Percentiles rank a stretch among this genome's conserved stretches.
Evolutionary conservation across 2,329 filamentous ascomycete species (phyloP).

Genomic region (Diaporthe batatas): DNA sequence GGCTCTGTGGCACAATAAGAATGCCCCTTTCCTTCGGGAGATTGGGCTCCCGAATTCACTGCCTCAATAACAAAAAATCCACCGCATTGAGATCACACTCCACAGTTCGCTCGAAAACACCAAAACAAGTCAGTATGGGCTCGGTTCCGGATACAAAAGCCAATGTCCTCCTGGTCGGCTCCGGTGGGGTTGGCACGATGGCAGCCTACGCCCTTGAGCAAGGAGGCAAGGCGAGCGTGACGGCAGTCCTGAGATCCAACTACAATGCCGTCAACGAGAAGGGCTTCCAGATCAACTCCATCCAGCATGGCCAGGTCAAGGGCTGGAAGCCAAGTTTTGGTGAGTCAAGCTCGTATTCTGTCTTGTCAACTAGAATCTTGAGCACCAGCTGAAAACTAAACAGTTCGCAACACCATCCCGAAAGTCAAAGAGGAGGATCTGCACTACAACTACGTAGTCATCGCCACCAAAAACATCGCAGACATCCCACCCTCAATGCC

Average conservation of each 20-base stretch:
- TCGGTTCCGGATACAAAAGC: conserved; percentile 40
- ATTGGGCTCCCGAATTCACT: not conserved
- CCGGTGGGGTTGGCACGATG: conserved; percentile 69
- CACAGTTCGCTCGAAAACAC: conserved; percentile 1
- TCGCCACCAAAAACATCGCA: conserved; percentile 70
- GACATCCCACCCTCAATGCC: conserved; percentile 63
- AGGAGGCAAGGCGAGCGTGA: conserved; percentile 64
- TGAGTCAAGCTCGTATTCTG: conserved; percentile 43
- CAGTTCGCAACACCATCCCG: conserved; percentile 63
- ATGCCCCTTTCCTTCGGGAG: not conserved
- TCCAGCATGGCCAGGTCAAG: conserved; percentile 65
- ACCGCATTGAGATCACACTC: not conserved
- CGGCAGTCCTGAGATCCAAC: conserved; percentile 69
- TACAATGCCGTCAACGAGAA: conserved; percentile 59
- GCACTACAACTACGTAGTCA: conserved; percentile 68
- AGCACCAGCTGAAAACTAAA: not conserved
- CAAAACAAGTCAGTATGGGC: conserved; percentile 26
- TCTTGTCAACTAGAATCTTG: no score
- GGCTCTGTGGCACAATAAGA: conserved; percentile 27
- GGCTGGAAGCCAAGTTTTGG: conserved; percentile 62
- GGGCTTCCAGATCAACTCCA: conserved; percentile 68
- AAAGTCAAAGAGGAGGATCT: conserved; percentile 53
- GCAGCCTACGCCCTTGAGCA: conserved; percentile 66
- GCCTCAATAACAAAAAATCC: not conserved
- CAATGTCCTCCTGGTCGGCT: conserved; percentile 65